phyloP scores from a whole-genome alignment of 805 yeast species.

The Barnettozyma siamensis region DNA sequence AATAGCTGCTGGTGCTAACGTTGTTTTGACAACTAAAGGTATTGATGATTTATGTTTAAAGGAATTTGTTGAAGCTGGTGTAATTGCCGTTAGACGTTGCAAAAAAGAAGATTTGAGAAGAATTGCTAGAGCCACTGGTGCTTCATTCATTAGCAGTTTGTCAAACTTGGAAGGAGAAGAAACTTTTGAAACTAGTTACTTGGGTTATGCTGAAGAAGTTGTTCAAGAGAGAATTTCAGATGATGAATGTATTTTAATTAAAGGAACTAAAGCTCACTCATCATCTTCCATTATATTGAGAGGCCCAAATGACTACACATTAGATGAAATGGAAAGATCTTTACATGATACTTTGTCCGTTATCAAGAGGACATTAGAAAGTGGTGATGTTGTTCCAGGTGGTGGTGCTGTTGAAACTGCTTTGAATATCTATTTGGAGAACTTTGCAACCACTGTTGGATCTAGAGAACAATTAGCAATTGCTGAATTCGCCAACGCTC shows the following conservation, averaged over 20 bases:
- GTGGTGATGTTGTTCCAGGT: conserved; percentile 94
- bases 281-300: conserved; percentile 88
- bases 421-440: conserved; percentile 87
- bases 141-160: conserved; percentile 78
- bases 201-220: conserved; percentile 92
- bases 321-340: conserved; percentile 98
- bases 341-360: conserved; percentile 91
- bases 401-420: conserved; percentile 99
- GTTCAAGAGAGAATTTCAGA: conserved; percentile 85
- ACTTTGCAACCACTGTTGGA: conserved; percentile 96
- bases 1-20: conserved; percentile 77
- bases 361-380: conserved; percentile 91
- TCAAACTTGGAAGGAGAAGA: conserved; percentile 94
- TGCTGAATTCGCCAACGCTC: conserved; percentile 91
- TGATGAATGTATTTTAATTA: conserved; percentile 93
- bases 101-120: conserved; percentile 94
- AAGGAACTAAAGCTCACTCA: conserved; percentile 90
- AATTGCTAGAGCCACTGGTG: conserved; percentile 98
- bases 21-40: conserved; percentile 92
- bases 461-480: conserved; percentile 97
- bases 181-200: conserved; percentile 66
- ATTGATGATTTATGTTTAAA: conserved; percentile 98
- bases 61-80: conserved; percentile 80
- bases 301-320: conserved; percentile 91
- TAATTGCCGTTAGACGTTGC: conserved; percentile 92